Percentiles rank a stretch among this genome's conserved stretches.
Evolutionary conservation across 73 alveolate genomes (phyloP).

Genomic region (Tetrahymena thermophila): DNA sequence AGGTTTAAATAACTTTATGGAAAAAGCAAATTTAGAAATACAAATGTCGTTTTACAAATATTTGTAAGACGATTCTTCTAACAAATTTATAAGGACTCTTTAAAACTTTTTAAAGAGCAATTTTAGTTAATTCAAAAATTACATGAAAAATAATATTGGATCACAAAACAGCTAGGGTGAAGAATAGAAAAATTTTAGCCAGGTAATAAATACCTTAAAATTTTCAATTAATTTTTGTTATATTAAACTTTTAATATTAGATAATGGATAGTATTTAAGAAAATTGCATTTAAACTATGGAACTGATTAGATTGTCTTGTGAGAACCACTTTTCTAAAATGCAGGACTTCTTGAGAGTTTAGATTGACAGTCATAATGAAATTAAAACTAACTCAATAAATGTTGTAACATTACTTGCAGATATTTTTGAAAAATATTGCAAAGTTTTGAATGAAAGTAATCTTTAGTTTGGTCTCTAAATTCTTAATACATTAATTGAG

Average conservation of each 20-base stretch:
- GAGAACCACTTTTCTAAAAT: conserved; percentile 34
- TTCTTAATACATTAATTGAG: conserved; percentile 27
- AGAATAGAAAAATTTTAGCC: neutral
- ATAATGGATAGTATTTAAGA: neutral
- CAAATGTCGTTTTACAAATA: conserved; percentile 16
- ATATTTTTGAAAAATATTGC: conserved; percentile 34
- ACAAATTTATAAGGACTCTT: conserved; percentile 2
- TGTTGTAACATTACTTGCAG: conserved; percentile 19
- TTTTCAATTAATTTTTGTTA: neutral
- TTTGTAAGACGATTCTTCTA: conserved; percentile 9
- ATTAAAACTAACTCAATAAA: neutral
- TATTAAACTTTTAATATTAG: conserved; percentile 6
- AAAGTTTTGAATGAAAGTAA: conserved; percentile 36
- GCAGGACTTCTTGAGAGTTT: conserved; percentile 21
- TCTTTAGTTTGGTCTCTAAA: conserved; percentile 14
- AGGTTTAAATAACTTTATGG: conserved; percentile 31
- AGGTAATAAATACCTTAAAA: neutral
- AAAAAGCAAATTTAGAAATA: conserved; percentile 25
- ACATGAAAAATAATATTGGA: conserved; percentile 16
- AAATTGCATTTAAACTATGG: conserved; percentile 16
- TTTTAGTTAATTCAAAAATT: conserved; percentile 12
- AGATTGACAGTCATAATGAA: conserved; percentile 10
- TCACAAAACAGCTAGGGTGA: neutral
- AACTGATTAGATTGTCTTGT: conserved; percentile 20
- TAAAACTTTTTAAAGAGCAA: conserved; percentile 10